Evolutionary conservation across 1,284 basidiomycete species (phyloP).

Genomic region (Volvariella volvacea): DNA sequence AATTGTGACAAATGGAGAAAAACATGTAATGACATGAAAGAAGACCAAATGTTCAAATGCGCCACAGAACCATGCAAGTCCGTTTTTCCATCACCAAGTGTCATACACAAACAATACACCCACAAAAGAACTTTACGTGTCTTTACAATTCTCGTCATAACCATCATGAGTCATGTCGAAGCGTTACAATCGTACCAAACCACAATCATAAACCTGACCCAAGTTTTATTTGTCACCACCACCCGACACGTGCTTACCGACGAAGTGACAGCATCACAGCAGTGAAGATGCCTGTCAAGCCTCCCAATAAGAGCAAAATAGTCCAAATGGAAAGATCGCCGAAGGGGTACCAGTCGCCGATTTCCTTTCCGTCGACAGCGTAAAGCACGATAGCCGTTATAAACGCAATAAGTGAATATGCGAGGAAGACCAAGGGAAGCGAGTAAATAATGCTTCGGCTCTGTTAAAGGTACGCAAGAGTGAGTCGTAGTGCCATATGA

Average conservation of each 20-base stretch:
- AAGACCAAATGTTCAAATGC: no score
- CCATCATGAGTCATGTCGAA: no score
- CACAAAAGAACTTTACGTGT: no score
- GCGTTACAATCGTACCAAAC: no score
- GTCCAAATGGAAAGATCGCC: slow-evolving; percentile 56
- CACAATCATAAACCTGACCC: no score
- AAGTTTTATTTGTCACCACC: no score
- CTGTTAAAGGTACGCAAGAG: slow-evolving; percentile 26
- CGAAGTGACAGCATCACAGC: slow-evolving; percentile 42
- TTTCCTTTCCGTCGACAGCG: slow-evolving; percentile 45
- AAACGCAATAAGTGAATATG: slow-evolving; percentile 62
- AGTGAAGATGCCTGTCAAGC: slow-evolving; percentile 53
- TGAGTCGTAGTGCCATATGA: not conserved
- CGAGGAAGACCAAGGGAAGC: slow-evolving; percentile 66
- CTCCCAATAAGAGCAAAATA: slow-evolving; percentile 54
- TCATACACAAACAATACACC: no score
- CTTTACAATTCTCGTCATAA: no score
- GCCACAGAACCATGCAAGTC: no score
- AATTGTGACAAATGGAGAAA: no score
- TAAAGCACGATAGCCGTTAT: slow-evolving; percentile 59
- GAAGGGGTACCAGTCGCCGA: slow-evolving; percentile 36
- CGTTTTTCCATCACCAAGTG: no score
- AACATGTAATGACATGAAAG: no score
- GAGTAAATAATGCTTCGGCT: slow-evolving; percentile 57
- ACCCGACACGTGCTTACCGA: slow-evolving; percentile 26